These are phyloP conservation scores for Blastocystis sp. DNA, from an alignment of 352 stramenopile species.

Conservation along the genomic window DNA sequence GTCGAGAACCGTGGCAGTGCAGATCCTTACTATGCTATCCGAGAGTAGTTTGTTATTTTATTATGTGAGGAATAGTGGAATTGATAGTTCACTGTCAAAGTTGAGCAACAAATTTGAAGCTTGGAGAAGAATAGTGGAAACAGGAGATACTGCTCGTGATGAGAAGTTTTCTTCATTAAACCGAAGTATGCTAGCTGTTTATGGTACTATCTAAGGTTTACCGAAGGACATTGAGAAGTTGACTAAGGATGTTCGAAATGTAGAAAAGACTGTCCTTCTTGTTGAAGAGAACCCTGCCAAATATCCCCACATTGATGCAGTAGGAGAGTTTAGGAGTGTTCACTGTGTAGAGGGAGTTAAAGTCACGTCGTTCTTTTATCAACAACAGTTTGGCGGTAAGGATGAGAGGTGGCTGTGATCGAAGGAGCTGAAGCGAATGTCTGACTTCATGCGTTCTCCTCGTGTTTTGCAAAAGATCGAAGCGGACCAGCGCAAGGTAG, in stretches of 20 bases:
- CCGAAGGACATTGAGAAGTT: slow-evolving; percentile 40
- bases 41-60: background rate
- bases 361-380: slow-evolving; percentile 16
- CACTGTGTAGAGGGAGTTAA: background rate
- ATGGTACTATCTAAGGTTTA: background rate
- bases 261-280: slow-evolving; percentile 34
- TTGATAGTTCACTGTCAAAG: slow-evolving; percentile 34
- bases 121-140: slow-evolving; percentile 2
- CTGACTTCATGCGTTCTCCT: slow-evolving; percentile 27
- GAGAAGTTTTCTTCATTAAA: slow-evolving; percentile 50
- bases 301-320: slow-evolving; percentile 35
- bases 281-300: slow-evolving; percentile 6
- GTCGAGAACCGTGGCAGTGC: slow-evolving; percentile 40
- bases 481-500: slow-evolving; percentile 27
- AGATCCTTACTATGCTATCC: slow-evolving; percentile 46
- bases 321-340: background rate
- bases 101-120: slow-evolving; percentile 40
- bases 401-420: background rate
- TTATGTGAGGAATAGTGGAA: background rate
- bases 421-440: slow-evolving; percentile 40
- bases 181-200: background rate
- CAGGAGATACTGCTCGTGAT: slow-evolving; percentile 11
- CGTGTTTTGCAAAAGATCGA: slow-evolving; percentile 41
- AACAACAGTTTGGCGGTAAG: slow-evolving; percentile 18
- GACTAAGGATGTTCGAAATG: background rate